Base-by-base conservation (phyloP, 192 early-diverging fungal species). In the Coemansia sp. region DNA sequence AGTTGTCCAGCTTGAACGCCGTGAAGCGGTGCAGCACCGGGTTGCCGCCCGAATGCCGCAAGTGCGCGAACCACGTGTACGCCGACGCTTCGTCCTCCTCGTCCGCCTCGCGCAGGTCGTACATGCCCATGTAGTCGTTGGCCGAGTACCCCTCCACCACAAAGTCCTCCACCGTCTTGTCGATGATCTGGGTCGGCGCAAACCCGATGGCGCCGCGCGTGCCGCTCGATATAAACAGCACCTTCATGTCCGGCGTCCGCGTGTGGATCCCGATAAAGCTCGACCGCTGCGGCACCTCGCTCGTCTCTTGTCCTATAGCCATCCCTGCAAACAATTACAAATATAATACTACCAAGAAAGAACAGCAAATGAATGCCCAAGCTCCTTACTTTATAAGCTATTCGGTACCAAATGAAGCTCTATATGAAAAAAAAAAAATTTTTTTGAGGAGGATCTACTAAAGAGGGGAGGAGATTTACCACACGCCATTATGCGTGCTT, bases 81-180 rank as follows among this genome's bases (percentile, higher is more conserved):
- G 18, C 37, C 5, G n/a, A 23, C 23, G 51, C 51, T 2, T 53
- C 51, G 20, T 53, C 51, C n/a, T 53, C 51, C 10, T 53, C 51
- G 26, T 23, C 23, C 9, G 10, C 30, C 3, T 11, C n/a, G 1
- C 11, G 20, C 11, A 11, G 45, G 6, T 47, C 14, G 23, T 51
- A 51, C 15, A 51, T 38, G 16, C 34, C 49, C 49, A 21, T 51
- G 18, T 37, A 51, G 49, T 37, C 34, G 16, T 21, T 12, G 14
- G 49, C 17, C 11, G 11, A 7, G 20, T 20, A 16, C 16, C 37
- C 7, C 10, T 53, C 51, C 1, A 7, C 38, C 11, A 53, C 38
- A 53, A 40, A 53, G 10, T 53, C 38, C 20, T 26, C 40, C 4
- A 40, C 51, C 0, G 6, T 3, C 3, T 14, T 4, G 6, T 7